Percentiles rank a stretch among this genome's conserved stretches.
phyloP scores from a whole-genome alignment of 306 rosid genomes.

The Quercus berberidifolia region DNA sequence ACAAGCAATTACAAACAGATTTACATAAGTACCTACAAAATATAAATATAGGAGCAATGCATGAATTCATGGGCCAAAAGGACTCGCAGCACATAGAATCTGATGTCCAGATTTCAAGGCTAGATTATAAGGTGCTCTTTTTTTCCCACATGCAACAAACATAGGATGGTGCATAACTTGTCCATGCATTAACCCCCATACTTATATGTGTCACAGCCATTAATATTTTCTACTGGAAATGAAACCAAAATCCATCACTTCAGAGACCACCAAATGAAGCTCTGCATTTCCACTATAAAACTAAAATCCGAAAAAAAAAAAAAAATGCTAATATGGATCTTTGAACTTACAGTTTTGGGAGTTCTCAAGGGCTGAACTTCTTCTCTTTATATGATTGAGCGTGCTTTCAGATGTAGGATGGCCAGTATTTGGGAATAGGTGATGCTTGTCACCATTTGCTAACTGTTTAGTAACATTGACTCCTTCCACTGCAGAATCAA shows the following conservation, averaged over 20 bases:
- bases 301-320: neutral
- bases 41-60: too few relatives aligned
- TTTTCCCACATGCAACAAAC: too few relatives aligned
- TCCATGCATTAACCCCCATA: too few relatives aligned
- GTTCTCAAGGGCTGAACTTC: neutral
- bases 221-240: too few relatives aligned
- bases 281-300: neutral
- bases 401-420: neutral
- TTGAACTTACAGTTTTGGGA: constrained; percentile 9
- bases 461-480: neutral
- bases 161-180: too few relatives aligned
- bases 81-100: too few relatives aligned
- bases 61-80: too few relatives aligned
- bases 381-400: neutral
- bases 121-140: too few relatives aligned
- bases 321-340: neutral
- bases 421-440: neutral
- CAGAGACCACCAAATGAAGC: neutral
- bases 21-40: too few relatives aligned
- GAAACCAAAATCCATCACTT: neutral
- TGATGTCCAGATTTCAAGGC: too few relatives aligned
- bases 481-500: constrained; percentile 11
- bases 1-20: too few relatives aligned
- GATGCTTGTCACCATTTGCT: constrained; percentile 6
- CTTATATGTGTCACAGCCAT: too few relatives aligned